Evolutionary conservation across 805 yeast genomes (phyloP).

Genomic region (Sugiyamaella valdiviana): DNA sequence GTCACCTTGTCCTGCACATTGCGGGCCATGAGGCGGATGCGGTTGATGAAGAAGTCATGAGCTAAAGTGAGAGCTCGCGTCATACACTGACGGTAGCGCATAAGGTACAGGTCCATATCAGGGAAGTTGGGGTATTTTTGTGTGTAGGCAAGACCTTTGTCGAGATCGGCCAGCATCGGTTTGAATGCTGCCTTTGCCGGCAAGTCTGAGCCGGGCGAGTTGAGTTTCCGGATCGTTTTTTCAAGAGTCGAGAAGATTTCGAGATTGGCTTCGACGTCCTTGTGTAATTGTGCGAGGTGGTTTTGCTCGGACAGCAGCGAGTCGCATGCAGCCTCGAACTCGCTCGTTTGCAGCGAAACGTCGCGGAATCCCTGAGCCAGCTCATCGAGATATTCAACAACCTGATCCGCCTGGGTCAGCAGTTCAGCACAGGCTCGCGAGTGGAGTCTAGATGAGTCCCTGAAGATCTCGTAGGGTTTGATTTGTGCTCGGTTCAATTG

Average conservation of each 20-base stretch:
- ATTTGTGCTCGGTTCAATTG: slow-evolving; percentile 35
- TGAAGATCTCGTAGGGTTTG: slow-evolving; percentile 27
- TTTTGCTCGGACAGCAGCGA: slow-evolving; percentile 43
- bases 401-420: slow-evolving; percentile 39
- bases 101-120: slow-evolving; percentile 62
- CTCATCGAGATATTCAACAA: slow-evolving; percentile 42
- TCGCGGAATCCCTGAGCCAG: slow-evolving; percentile 49
- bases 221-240: slow-evolving; percentile 57
- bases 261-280: slow-evolving; percentile 45
- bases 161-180: slow-evolving; percentile 51
- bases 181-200: slow-evolving; percentile 55
- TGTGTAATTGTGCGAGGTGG: slow-evolving; percentile 37
- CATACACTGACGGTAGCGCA: slow-evolving; percentile 76
- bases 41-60: slow-evolving; percentile 50
- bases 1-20: slow-evolving; percentile 11
- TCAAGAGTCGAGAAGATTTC: slow-evolving; percentile 66
- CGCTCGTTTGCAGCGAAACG: slow-evolving; percentile 56
- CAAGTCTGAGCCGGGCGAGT: slow-evolving; percentile 62
- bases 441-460: slow-evolving; percentile 32
- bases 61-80: slow-evolving; percentile 73
- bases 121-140: slow-evolving; percentile 51
- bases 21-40: slow-evolving; percentile 31
- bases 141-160: slow-evolving; percentile 59
- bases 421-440: slow-evolving; percentile 31
- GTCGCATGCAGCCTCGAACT: slow-evolving; percentile 54